Evolutionary conservation across 2,329 filamentous ascomycete species (phyloP).

Genomic region (Leptographium procerum): DNA sequence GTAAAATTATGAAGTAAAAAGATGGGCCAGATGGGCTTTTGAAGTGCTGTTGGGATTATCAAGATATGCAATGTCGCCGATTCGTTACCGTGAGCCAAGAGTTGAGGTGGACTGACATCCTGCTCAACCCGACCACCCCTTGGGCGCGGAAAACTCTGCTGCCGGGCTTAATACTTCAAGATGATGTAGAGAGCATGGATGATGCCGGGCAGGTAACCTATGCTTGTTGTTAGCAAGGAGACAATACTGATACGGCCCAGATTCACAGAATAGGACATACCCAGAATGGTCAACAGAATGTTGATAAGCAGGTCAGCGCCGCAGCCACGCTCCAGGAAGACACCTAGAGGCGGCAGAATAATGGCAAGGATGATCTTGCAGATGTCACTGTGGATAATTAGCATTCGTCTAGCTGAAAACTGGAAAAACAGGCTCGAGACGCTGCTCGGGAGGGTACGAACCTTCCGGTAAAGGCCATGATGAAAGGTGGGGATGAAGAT

Average conservation of each 20-base stretch:
- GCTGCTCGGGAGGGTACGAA: constrained; percentile 14
- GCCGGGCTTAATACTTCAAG: constrained; percentile 71
- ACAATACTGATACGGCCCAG: neutral
- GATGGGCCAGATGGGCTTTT: neutral
- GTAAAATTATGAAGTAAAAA: neutral
- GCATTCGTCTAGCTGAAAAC: neutral
- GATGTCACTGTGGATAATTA: constrained; percentile 30
- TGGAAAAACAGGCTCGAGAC: no score
- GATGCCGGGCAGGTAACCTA: constrained; percentile 63
- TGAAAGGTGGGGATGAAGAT: constrained; percentile 16
- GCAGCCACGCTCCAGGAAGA: constrained; percentile 90
- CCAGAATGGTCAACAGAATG: constrained; percentile 72
- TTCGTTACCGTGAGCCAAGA: neutral
- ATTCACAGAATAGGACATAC: constrained; percentile 22
- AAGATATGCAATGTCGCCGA: neutral
- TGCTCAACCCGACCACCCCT: neutral
- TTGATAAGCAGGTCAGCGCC: constrained; percentile 83
- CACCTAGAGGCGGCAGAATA: constrained; percentile 79
- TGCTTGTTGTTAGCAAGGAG: neutral
- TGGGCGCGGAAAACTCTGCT: neutral
- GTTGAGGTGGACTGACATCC: neutral
- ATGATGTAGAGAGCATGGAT: constrained; percentile 93
- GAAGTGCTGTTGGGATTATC: neutral
- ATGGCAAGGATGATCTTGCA: constrained; percentile 73
- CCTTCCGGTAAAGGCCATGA: constrained; percentile 49